Percentiles rank a stretch among this genome's conserved stretches.
phyloP scores from a whole-genome alignment of 23 red algal genomes.

The Cyanidioschyzon merolae region DNA sequence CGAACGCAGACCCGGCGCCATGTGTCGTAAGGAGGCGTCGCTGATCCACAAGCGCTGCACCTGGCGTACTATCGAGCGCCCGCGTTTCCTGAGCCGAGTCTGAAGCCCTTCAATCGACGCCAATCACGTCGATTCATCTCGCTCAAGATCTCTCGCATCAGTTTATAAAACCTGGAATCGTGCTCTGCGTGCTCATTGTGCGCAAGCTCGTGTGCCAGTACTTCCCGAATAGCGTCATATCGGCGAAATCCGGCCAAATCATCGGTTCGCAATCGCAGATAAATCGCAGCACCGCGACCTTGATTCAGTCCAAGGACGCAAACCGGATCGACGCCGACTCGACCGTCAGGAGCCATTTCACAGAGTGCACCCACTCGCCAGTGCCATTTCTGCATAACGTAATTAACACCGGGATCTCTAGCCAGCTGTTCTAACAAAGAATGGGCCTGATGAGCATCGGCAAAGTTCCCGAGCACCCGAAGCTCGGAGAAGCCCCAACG shows the following conservation, averaged over 20 bases:
- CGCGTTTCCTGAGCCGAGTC: no score
- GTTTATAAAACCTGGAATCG: constrained; percentile 51
- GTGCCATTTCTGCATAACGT: constrained; percentile 37
- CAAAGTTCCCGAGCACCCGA: constrained; percentile 12
- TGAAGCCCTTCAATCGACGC: neutral
- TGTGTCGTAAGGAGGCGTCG: no score
- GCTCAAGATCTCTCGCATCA: constrained; percentile 45
- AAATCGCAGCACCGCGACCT: constrained; percentile 36
- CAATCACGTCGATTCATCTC: constrained; percentile 21
- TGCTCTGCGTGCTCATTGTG: constrained; percentile 61
- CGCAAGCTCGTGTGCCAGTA: constrained; percentile 70
- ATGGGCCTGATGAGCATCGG: constrained; percentile 15
- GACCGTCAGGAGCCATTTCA: constrained; percentile 74
- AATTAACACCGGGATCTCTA: constrained; percentile 44
- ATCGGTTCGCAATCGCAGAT: constrained; percentile 72
- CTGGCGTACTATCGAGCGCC: no score
- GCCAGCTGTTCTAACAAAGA: constrained; percentile 40
- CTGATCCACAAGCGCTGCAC: no score
- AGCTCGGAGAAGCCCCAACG: constrained; percentile 19
- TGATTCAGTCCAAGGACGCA: constrained; percentile 79
- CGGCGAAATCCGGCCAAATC: constrained; percentile 57
- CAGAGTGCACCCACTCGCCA: constrained; percentile 48
- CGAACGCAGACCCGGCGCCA: no score
- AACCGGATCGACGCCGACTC: constrained; percentile 73
- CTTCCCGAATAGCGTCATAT: constrained; percentile 45